Base-by-base conservation (phyloP, 805 yeast genomes). In the Clavispora santaluciae region DNA sequence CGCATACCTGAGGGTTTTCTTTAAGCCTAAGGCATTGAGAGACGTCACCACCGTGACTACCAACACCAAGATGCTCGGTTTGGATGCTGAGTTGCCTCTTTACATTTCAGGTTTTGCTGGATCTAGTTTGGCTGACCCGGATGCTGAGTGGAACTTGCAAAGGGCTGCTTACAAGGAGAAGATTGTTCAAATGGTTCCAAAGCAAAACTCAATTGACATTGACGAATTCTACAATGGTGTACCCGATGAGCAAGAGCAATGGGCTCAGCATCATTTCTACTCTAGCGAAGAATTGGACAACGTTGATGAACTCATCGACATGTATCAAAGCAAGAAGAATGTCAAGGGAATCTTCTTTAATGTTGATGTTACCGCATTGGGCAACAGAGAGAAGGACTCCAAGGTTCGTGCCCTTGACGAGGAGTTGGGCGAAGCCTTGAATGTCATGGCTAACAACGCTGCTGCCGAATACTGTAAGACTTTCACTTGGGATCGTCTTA, bases 21-120 rank as follows among this genome's bases (percentile, higher is more conserved):
- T 39, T 21, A 20, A 22, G 35, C 42, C 42, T 23, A 34, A 35
- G 31, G 38, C 24, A 17, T 22, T 39, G 15, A 21, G 15, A 10
- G 29, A 39, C 21, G 38, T 39, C 29, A 7, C 15, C 7, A 13
- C n/a, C 25, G 38, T 33, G 26, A 23, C 41, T 20, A 33, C 41
- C 31, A 12, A 25, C 11, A 33, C 41, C 13, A 15, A 15, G 8
- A 39, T 39, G 41, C 33, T 39, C 2, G 41, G 41, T 2, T 4
- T 25, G 17, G 36, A 25, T n/a, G 7, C 34, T 7, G 34, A 39
- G 29, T 18, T 39, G 24, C 41, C 41, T 4, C 41, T 39, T 24
- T 39, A 39, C 38, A 39, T 39, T 13, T 39, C 41, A 9, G 41
- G 41, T 5, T 39, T 39, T 20, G 41, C 41, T 18, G 41, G 41